Evolutionary conservation across 345 rosid genomes (phyloP).

Genomic region (Eucalyptus pumila): DNA sequence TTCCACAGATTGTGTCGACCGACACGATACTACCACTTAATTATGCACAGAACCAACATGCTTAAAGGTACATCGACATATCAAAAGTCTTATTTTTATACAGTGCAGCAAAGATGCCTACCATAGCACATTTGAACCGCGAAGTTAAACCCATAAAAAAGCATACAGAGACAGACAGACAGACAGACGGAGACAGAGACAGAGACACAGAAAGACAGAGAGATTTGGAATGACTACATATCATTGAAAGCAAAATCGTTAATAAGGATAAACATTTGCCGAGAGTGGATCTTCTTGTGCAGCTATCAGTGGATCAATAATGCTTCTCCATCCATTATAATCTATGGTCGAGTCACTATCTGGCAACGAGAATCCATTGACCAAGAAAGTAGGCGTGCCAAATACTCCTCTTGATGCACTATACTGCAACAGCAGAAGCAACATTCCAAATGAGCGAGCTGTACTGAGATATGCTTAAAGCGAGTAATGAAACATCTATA

Average conservation of each 20-base stretch:
- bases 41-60: not conserved
- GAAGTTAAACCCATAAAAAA: not conserved
- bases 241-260: not conserved
- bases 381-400: constrained; percentile 56
- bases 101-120: not conserved
- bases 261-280: not conserved
- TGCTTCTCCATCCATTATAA: constrained; percentile 44
- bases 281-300: not conserved
- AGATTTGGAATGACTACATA: not conserved
- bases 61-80: not conserved
- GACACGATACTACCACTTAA: not conserved
- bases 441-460: not conserved
- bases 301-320: constrained; percentile 47
- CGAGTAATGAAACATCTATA: not conserved
- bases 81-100: not conserved
- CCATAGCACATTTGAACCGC: not conserved
- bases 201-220: not conserved
- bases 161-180: not conserved
- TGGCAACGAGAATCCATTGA: constrained; percentile 67
- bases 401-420: constrained; percentile 60
- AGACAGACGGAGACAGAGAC: not conserved
- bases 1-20: not conserved
- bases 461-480: not conserved
- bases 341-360: constrained; percentile 35
- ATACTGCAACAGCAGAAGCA: constrained; percentile 27